phyloP scores from a whole-genome alignment of 768 basidiomycete species.

The Clathrus columnatus region DNA sequence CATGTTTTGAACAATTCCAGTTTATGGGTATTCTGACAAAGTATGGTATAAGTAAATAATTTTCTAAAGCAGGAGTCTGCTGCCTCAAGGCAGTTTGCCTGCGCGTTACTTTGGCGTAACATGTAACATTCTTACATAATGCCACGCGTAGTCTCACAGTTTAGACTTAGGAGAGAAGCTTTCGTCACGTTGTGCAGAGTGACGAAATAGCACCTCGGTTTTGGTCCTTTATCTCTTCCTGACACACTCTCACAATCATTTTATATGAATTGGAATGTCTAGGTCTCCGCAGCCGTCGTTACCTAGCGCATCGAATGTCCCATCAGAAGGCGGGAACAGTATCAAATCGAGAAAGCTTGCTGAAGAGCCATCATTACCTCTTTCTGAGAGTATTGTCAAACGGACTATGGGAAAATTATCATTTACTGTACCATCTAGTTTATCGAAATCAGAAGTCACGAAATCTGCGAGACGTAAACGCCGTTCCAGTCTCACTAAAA shows the following conservation, averaged over 20 bases:
- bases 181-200: background rate
- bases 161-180: background rate
- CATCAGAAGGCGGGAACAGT: no score
- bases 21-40: no score
- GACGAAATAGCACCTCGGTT: background rate
- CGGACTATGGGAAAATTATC: slow-evolving; percentile 53
- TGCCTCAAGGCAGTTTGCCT: no score
- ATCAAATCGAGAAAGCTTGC: background rate
- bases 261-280: background rate
- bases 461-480: slow-evolving; percentile 36
- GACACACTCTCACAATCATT: background rate
- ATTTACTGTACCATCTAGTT: slow-evolving; percentile 23
- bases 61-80: no score
- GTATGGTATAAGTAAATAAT: no score
- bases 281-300: background rate
- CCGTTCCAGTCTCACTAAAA: slow-evolving; percentile 47
- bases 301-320: background rate
- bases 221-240: background rate
- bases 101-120: no score
- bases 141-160: no score
- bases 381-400: slow-evolving; percentile 39
- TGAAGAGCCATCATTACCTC: background rate
- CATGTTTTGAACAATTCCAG: no score
- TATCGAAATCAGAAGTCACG: slow-evolving; percentile 11
- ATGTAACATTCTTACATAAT: no score